Base-by-base conservation (phyloP, 169 alveolate genomes). In the Babesia ovis region DNA sequence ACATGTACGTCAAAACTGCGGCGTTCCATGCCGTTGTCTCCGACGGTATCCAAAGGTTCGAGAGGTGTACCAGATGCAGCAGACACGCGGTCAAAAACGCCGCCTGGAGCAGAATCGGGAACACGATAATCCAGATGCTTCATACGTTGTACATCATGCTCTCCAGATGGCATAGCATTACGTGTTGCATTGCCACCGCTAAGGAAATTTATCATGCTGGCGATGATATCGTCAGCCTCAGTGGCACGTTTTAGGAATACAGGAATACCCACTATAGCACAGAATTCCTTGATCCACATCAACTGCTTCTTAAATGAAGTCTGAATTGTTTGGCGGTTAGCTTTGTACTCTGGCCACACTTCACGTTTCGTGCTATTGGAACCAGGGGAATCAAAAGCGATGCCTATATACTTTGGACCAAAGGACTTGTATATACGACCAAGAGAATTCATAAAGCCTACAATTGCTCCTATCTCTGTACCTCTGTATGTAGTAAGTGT, bases 371-470 rank as follows among this genome's bases (percentile, higher is more conserved):
- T 55, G 56, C 82, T 77, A 57, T 84, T 89, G 16, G 93, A 77
- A 18, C 91, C 88, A 29, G 90, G 90, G 12, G 93, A 89, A 35
- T 89, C 93, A 39, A 89, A 89, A 20, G 82, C 89, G 29, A 89
- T 74, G 48, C 84, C 86, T 22, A 84, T 34, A 59, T 89, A 89
- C 42, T 87, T 66, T 1, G 93, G 93, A 29, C 57, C 75, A 68
- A 82, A 81, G 45, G 85, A 66, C 50, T 71, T 73, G 51, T 84
- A 82, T 3, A 89, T 54, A 35, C 88, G 77, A 20, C 87, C 83
- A 32, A 89, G 57, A 14, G 93, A 82, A 62, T 89, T 87, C 84
- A 85, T 84, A 60, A 89, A 89, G 56, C 93, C 93, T 61, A 82
- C 80, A 12, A 89, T 74, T 3, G 90, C 81, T 35, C 91, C 90